These are phyloP conservation scores for Penicillium sp. DNA, from an alignment of 2,329 filamentous ascomycete species.

Conservation along the genomic window DNA sequence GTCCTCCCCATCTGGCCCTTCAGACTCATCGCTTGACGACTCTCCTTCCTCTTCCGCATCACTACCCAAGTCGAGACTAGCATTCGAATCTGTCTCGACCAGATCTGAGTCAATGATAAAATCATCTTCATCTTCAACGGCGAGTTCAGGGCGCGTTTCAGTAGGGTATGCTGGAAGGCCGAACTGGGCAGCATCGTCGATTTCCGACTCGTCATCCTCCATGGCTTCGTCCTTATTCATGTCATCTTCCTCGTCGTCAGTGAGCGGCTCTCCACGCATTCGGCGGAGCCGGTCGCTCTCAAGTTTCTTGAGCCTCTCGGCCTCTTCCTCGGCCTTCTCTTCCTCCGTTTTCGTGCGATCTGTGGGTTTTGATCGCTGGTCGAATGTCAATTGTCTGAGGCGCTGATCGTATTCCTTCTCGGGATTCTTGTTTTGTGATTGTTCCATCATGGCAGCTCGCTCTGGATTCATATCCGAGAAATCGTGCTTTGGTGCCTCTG, in stretches of 20 bases:
- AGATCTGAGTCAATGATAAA: conserved; percentile 88
- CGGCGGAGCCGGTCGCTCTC: conserved; percentile 77
- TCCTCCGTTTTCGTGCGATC: conserved; percentile 89
- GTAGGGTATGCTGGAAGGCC: conserved; percentile 54
- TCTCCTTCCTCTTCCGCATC: conserved; percentile 54
- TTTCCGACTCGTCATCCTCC: conserved; percentile 38
- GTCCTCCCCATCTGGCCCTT: conserved; percentile 54
- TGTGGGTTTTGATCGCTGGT: conserved; percentile 78
- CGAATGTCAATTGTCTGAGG: conserved; percentile 75
- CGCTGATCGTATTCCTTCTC: conserved; percentile 86
- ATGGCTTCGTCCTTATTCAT: conserved; percentile 30
- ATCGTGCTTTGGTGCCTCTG: conserved; percentile 45
- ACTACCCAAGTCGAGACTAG: conserved; percentile 41
- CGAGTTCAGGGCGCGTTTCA: conserved; percentile 49
- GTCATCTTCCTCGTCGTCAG: conserved; percentile 54
- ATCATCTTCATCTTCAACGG: conserved; percentile 89
- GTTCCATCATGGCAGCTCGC: conserved; percentile 57
- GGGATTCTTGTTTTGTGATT: conserved; percentile 61
- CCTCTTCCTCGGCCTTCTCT: conserved; percentile 74
- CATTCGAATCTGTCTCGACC: conserved; percentile 71
- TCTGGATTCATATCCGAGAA: conserved; percentile 59
- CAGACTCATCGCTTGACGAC: conserved; percentile 42
- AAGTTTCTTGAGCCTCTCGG: conserved; percentile 69
- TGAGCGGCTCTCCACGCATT: conserved; percentile 79
- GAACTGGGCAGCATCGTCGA: conserved; percentile 59